Percentiles rank a stretch among this genome's conserved stretches.
These are phyloP conservation scores for Xylariaceae sp. DNA, from an alignment of 2,329 filamentous ascomycete genomes.

Conservation along the genomic window DNA sequence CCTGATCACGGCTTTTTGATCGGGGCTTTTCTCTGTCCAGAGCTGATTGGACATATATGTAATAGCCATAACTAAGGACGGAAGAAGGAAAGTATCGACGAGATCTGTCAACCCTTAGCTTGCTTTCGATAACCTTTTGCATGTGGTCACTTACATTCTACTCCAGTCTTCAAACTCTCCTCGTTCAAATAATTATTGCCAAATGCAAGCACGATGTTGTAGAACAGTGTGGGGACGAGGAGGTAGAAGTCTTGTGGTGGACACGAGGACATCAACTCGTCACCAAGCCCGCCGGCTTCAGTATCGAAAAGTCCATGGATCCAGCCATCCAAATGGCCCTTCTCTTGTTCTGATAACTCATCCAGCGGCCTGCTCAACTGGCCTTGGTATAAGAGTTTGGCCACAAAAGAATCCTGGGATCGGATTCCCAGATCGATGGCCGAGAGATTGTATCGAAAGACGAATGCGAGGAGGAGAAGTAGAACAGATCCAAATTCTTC, in stretches of 20 bases:
- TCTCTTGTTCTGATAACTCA: conserved; percentile 61
- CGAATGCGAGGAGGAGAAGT: conserved; percentile 67
- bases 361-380: conserved; percentile 53
- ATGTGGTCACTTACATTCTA: conserved; percentile 59
- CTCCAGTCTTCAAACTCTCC: conserved; percentile 66
- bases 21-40: conserved; percentile 56
- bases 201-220: conserved; percentile 68
- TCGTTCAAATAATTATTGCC: conserved; percentile 61
- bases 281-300: conserved; percentile 68
- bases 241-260: conserved; percentile 79
- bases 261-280: conserved; percentile 78
- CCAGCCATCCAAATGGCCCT: conserved; percentile 67
- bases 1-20: conserved; percentile 65
- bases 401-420: conserved; percentile 61
- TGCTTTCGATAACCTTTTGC: conserved; percentile 10
- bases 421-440: conserved; percentile 59
- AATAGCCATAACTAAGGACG: conserved; percentile 70
- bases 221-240: conserved; percentile 71
- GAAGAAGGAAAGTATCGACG: conserved; percentile 75
- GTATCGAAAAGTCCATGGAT: conserved; percentile 72
- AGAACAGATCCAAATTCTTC: conserved; percentile 80
- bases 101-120: conserved; percentile 48
- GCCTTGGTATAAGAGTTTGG: conserved; percentile 58
- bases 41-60: conserved; percentile 68
- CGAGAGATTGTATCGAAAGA: conserved; percentile 69